Percentiles rank a stretch among this genome's conserved stretches.
Evolutionary conservation across 176 grass and related monocot species (phyloP).

Genomic region (Bromus sterilis): DNA sequence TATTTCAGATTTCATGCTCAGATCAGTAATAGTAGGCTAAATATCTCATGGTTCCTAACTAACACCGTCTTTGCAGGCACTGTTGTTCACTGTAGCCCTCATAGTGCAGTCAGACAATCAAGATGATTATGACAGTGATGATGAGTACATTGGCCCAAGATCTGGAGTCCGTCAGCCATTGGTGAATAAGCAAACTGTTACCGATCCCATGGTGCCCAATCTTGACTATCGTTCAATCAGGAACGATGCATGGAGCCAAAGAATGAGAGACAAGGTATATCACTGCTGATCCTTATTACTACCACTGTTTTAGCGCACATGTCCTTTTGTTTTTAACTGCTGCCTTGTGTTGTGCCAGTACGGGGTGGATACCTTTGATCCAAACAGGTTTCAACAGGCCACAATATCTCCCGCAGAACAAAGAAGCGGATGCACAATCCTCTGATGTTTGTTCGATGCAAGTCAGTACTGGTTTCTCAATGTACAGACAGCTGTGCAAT

Average conservation of each 20-base stretch:
- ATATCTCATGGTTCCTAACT: background rate
- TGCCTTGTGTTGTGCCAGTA: slow-evolving; percentile 52
- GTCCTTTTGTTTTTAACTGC: background rate
- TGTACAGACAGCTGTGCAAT: background rate
- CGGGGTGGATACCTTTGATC: slow-evolving; percentile 60
- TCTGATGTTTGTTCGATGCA: slow-evolving; percentile 32
- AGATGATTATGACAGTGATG: slow-evolving; percentile 70
- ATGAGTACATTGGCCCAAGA: slow-evolving; percentile 54
- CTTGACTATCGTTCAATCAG: slow-evolving; percentile 83
- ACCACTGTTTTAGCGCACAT: background rate
- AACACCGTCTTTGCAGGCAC: slow-evolving; percentile 41
- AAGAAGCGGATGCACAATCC: slow-evolving; percentile 43
- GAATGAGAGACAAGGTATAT: slow-evolving; percentile 81
- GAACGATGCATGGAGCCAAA: slow-evolving; percentile 89
- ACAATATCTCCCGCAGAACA: slow-evolving; percentile 42
- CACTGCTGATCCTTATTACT: background rate
- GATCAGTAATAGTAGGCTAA: background rate
- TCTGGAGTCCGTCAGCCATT: slow-evolving; percentile 50
- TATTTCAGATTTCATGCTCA: background rate
- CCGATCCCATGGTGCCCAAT: slow-evolving; percentile 51
- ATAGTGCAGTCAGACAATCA: slow-evolving; percentile 63
- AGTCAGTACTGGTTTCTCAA: background rate
- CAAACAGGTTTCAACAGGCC: slow-evolving; percentile 46
- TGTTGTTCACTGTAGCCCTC: slow-evolving; percentile 68
- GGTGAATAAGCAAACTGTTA: slow-evolving; percentile 46